Conservation (phyloP, 2,329 filamentous ascomycete genomes). For the Hysterium pulicare region DNA sequence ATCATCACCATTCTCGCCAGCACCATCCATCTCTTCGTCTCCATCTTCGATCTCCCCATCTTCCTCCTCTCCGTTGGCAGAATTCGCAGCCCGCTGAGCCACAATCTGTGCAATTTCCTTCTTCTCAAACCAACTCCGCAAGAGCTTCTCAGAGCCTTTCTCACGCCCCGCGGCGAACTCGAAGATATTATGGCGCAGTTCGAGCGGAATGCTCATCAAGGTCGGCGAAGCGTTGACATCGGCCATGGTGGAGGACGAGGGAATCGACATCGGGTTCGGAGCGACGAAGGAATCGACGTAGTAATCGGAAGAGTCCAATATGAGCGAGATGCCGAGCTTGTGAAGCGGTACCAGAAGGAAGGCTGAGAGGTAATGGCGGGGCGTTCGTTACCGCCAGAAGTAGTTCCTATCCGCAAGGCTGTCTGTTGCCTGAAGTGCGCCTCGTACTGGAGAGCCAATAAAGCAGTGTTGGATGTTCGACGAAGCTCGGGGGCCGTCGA, state of each 20-base stretch:
- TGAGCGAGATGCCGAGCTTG: background rate
- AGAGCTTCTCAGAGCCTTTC: constrained; percentile 19
- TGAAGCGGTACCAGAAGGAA: background rate
- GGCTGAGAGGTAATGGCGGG: no score
- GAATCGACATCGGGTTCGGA: background rate
- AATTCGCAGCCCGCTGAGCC: constrained; percentile 3
- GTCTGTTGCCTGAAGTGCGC: no score
- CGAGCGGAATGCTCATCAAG: constrained; percentile 27
- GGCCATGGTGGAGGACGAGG: constrained; percentile 1
- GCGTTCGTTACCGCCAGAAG: no score
- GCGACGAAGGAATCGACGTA: background rate
- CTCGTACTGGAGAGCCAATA: no score
- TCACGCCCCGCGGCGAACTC: constrained; percentile 15
- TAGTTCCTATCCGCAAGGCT: no score
- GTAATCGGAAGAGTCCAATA: background rate
- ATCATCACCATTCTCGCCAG: background rate
- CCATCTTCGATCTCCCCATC: background rate
- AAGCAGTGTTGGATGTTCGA: no score
- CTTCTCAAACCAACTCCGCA: constrained; percentile 36
- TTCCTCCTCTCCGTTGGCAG: background rate
- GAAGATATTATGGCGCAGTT: constrained; percentile 31
- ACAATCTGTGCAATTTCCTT: constrained; percentile 20
- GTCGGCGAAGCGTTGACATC: constrained; percentile 1
- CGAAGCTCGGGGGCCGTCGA: no score
- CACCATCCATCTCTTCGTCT: background rate